phyloP scores from a whole-genome alignment of 331 rosid genomes.

The Acacia pycnantha region DNA sequence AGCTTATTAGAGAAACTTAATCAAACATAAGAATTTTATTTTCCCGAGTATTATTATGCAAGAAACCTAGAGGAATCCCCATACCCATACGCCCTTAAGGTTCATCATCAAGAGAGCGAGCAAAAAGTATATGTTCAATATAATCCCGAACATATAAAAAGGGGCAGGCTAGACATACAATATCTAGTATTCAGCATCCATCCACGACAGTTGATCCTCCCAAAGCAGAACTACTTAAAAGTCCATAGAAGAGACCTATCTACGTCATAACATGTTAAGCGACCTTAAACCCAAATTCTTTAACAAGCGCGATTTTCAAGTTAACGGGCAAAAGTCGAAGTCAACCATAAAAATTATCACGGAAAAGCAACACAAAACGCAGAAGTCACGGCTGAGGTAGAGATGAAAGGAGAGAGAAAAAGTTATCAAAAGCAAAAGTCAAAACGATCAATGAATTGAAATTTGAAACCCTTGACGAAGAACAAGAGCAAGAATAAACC shows the following conservation, averaged over 20 bases:
- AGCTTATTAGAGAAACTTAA: background rate
- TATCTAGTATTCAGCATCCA: slow-evolving; percentile 10
- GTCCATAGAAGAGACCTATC: background rate
- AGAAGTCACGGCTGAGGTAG: background rate
- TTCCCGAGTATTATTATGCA: background rate
- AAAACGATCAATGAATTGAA: slow-evolving; percentile 25
- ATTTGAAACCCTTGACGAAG: slow-evolving; percentile 7
- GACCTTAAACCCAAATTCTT: slow-evolving; percentile 22
- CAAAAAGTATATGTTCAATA: background rate
- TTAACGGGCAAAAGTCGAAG: slow-evolving; percentile 38
- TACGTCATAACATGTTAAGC: slow-evolving; percentile 10
- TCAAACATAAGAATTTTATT: background rate
- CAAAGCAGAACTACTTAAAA: background rate
- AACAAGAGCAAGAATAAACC: slow-evolving; percentile 3
- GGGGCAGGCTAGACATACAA: background rate
- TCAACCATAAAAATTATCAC: slow-evolving; percentile 45
- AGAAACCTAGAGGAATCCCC: background rate
- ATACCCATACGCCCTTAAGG: background rate
- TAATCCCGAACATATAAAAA: slow-evolving; percentile 1
- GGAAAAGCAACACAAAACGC: slow-evolving; percentile 25
- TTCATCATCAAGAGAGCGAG: background rate
- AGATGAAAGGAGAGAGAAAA: slow-evolving; percentile 11
- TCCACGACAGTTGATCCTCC: background rate
- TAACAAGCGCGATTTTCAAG: slow-evolving; percentile 27
- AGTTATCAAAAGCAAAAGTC: background rate